phyloP scores from a whole-genome alignment of 1,139 yeast genomes.

The Candida sp. region DNA sequence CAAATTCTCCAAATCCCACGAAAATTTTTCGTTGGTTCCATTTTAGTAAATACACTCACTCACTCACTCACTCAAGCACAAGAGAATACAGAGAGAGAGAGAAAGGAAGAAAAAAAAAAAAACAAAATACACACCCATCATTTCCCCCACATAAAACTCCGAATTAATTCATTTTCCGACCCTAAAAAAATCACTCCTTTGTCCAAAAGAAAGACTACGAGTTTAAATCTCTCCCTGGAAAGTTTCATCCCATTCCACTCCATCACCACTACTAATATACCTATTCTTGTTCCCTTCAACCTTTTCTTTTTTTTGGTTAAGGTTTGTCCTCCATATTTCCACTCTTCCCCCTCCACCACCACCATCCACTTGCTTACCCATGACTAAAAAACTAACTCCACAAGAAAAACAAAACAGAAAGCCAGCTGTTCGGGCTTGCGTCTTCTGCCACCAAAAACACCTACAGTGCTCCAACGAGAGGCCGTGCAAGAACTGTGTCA shows the following conservation, averaged over 20 bases:
- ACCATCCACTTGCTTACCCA: constrained; percentile 17
- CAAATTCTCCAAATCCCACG: neutral
- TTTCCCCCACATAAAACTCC: constrained; percentile 1
- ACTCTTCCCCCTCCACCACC: neutral
- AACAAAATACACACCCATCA: neutral
- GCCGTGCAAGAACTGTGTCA: constrained; percentile 73
- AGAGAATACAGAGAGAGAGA: neutral
- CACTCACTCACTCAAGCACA: neutral
- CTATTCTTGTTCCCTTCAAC: neutral
- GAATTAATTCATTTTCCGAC: constrained; percentile 1
- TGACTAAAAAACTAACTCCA: constrained; percentile 65
- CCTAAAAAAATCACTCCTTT: neutral
- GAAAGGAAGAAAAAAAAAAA: neutral
- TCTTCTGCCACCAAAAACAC: constrained; percentile 73
- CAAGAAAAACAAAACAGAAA: constrained; percentile 57
- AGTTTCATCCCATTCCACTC: no score
- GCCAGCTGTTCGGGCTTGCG: constrained; percentile 72
- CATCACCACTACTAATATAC: no score
- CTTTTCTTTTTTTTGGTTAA: neutral
- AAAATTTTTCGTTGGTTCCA: neutral
- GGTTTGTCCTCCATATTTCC: neutral
- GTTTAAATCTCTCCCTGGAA: no score
- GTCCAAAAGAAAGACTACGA: neutral
- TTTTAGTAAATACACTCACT: neutral
- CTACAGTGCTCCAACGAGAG: constrained; percentile 64